phyloP scores from a whole-genome alignment of 805 yeast genomes.

The Clavispora fructus region DNA sequence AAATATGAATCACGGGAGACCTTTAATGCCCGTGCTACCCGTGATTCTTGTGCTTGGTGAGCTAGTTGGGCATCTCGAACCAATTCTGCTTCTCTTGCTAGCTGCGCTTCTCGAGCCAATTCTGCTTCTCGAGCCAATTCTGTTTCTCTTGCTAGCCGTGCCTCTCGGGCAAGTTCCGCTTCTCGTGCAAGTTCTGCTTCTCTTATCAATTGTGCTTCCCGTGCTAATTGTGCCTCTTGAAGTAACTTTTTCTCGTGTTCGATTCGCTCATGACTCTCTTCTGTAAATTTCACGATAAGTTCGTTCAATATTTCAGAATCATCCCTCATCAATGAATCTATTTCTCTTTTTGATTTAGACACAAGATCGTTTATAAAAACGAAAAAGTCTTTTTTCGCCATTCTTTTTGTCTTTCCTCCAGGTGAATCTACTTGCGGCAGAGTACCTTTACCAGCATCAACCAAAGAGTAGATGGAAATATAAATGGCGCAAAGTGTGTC shows the following conservation, averaged over 20 bases:
- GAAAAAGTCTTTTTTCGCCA: constrained; percentile 39
- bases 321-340: constrained; percentile 27
- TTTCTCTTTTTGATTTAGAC: constrained; percentile 21
- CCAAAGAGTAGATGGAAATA: constrained; percentile 39
- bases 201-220: background rate
- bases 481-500: constrained; percentile 64
- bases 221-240: background rate
- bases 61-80: background rate
- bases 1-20: background rate
- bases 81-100: background rate
- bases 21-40: no score
- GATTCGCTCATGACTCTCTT: background rate
- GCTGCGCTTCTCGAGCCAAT: background rate
- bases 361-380: constrained; percentile 35
- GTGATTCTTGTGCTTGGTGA: background rate
- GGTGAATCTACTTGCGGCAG: background rate
- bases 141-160: background rate
- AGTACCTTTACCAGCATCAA: background rate
- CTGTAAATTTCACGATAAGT: constrained; percentile 6
- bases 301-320: constrained; percentile 27
- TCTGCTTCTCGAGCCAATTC: background rate
- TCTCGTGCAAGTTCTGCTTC: background rate
- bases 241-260: background rate
- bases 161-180: background rate
- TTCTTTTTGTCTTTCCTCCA: constrained; percentile 27